Conservation (phyloP, 495 filamentous ascomycete species). For the Aeminium ludgeri region DNA sequence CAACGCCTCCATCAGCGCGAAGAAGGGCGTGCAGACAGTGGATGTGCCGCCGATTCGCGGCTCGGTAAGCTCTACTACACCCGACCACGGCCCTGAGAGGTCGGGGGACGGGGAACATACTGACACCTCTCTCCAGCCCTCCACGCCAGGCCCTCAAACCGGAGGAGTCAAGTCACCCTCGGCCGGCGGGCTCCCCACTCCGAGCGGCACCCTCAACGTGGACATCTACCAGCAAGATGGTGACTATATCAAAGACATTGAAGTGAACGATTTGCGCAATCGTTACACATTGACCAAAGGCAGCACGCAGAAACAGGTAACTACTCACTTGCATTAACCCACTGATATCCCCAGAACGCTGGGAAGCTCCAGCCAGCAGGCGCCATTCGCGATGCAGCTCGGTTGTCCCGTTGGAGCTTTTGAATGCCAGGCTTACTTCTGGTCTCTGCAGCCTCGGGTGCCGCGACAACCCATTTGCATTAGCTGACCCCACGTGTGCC, state of each 20-base stretch:
- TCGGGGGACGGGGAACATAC: conserved; percentile 1
- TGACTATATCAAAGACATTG: conserved; percentile 94
- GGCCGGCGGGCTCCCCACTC: conserved; percentile 3
- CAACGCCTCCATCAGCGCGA: conserved; percentile 79
- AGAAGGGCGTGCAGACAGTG: conserved; percentile 84
- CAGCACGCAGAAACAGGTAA: conserved; percentile 99
- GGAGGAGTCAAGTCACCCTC: conserved; percentile 31
- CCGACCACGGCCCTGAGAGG: too few species aligned
- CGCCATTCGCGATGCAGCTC: conserved; percentile 10
- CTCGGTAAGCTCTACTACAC: conserved; percentile 30
- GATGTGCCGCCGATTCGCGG: conserved; percentile 72
- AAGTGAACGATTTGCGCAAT: conserved; percentile 95
- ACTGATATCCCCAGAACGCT: conserved; percentile 57
- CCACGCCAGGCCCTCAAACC: conserved; percentile 26
- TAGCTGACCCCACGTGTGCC: conserved; percentile 92
- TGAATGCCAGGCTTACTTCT: conserved; percentile 55
- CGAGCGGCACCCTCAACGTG: conserved; percentile 47
- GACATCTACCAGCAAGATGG: conserved; percentile 90
- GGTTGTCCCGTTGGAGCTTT: not conserved
- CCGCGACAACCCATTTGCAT: conserved; percentile 57
- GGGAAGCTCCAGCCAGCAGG: conserved; percentile 23
- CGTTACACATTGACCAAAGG: conserved; percentile 96
- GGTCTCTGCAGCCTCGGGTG: conserved; percentile 42
- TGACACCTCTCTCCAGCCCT: conserved; percentile 28
- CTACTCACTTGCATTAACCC: conserved; percentile 43